phyloP scores from a whole-genome alignment of 352 stramenopile genomes.

The Chrysophaeum taylorii region DNA sequence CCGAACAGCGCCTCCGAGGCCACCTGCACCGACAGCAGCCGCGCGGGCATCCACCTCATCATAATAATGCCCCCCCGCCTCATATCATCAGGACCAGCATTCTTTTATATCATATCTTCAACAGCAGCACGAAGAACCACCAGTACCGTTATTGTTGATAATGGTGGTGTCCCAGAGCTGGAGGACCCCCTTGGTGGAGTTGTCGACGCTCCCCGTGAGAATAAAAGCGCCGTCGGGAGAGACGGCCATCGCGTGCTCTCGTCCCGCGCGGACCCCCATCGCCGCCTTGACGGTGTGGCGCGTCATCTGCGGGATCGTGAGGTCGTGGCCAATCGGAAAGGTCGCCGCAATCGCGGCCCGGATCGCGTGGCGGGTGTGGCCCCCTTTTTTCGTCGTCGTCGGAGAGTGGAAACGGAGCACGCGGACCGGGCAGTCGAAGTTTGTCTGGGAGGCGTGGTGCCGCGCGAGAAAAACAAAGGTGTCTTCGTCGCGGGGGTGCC shows the following conservation, averaged over 20 bases:
- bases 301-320: neutral
- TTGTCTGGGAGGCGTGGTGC: neutral
- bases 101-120: too few species aligned
- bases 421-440: neutral
- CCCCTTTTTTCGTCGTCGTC: neutral
- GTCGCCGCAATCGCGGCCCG: neutral
- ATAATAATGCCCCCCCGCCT: too few species aligned
- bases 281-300: neutral
- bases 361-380: neutral
- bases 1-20: too few species aligned
- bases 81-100: too few species aligned
- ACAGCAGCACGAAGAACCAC: too few species aligned
- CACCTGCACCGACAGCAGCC: too few species aligned
- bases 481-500: neutral
- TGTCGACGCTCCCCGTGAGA: neutral
- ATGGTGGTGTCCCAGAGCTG: constrained; percentile 13
- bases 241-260: neutral
- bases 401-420: neutral
- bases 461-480: neutral
- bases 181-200: neutral
- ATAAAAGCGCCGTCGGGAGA: neutral
- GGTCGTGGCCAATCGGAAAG: neutral
- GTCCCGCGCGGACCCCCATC: neutral
- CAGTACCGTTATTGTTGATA: too few species aligned
- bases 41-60: too few species aligned